Evolutionary conservation across 805 yeast species (phyloP).

Genomic region (Candida easanensis): DNA sequence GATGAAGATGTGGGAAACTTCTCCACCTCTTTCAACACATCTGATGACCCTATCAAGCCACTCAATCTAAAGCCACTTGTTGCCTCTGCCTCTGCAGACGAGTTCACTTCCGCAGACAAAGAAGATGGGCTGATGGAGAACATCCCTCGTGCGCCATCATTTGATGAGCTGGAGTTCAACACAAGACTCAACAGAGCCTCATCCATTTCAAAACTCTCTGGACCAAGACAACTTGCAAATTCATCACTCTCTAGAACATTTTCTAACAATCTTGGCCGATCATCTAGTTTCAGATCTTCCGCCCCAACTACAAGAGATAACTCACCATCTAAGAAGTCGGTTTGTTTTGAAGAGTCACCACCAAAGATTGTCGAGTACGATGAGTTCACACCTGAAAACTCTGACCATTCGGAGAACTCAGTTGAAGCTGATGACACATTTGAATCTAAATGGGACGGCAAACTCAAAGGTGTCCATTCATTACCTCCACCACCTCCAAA

Average conservation of each 20-base stretch:
- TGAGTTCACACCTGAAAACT: conserved; percentile 24
- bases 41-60: conserved; percentile 26
- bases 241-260: conserved; percentile 21
- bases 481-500: conserved; percentile 38
- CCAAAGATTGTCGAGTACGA: conserved; percentile 37
- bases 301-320: conserved; percentile 21
- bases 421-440: conserved; percentile 18
- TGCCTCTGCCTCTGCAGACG: no score
- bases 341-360: conserved; percentile 37
- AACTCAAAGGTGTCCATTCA: conserved; percentile 27
- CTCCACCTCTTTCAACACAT: conserved; percentile 17
- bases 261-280: conserved; percentile 18
- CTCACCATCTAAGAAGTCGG: conserved; percentile 36
- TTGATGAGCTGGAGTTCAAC: conserved; percentile 34
- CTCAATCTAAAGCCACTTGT: conserved; percentile 21
- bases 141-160: conserved; percentile 27
- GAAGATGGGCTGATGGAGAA: conserved; percentile 18
- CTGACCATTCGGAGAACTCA: conserved; percentile 24
- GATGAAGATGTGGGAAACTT: conserved; percentile 7
- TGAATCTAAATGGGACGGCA: conserved; percentile 29
- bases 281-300: conserved; percentile 14
- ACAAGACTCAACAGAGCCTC: conserved; percentile 28
- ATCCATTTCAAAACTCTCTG: conserved; percentile 28
- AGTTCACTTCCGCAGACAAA: not conserved
- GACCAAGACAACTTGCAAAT: conserved; percentile 29